Conservation (phyloP, 2,329 filamentous ascomycete genomes). For the Colletotrichum lindemuthianum region DNA sequence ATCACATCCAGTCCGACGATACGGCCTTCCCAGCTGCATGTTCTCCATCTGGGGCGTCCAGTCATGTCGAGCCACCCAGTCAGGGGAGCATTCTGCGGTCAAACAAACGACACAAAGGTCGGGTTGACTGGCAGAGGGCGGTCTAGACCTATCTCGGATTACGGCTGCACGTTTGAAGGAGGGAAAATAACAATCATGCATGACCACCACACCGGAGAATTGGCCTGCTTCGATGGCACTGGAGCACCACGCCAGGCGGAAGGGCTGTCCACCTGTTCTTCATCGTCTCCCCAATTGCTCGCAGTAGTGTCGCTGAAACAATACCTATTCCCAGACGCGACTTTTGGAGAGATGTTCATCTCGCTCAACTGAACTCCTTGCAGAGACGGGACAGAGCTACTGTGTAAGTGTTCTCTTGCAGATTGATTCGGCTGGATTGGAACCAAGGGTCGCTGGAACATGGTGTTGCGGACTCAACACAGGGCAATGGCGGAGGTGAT, state of each 20-base stretch:
- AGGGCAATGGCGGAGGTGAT: constrained; percentile 6
- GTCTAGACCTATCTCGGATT: constrained; percentile 23
- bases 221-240: constrained; percentile 7
- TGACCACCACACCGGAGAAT: constrained; percentile 1
- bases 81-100: constrained; percentile 19
- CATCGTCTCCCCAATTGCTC: neutral
- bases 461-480: neutral
- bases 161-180: constrained; percentile 15
- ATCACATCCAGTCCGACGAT: constrained; percentile 15
- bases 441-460: neutral
- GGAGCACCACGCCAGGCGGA: constrained; percentile 15
- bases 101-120: constrained; percentile 23
- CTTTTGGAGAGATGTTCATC: constrained; percentile 8
- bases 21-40: constrained; percentile 1
- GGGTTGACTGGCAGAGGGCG: constrained; percentile 16
- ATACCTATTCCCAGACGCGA: no score
- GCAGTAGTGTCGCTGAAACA: constrained; percentile 9
- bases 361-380: constrained; percentile 33
- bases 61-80: neutral
- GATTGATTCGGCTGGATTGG: neutral
- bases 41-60: constrained; percentile 3
- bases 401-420: neutral
- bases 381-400: constrained; percentile 17
- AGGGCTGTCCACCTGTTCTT: constrained; percentile 5
- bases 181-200: constrained; percentile 13